Base-by-base conservation (phyloP, 495 filamentous ascomycete genomes). In the Penicillium samsonianum region DNA sequence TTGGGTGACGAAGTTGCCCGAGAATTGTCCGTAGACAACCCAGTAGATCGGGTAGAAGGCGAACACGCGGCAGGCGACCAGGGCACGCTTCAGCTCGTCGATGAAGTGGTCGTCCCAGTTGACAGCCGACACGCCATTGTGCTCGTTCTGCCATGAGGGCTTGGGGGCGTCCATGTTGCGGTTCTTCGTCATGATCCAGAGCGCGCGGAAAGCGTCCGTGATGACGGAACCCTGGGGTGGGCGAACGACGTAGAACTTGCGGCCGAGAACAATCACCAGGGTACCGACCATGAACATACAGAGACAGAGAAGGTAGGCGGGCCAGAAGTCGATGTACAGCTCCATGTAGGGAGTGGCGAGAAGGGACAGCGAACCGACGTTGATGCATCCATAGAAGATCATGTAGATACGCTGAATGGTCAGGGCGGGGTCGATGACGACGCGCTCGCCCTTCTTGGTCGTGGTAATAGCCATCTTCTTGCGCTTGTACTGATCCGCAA, bases 371-470 rank as follows among this genome's bases (percentile, higher is more conserved):
- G 79, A 82, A 14, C 90, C 90, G 54, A 95, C 61, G 75, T 96
- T 92, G 78, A 92, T 89, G 61, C 86, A 85, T 43, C 82, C 71
- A 67, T 91, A 91, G 70, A 89, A 89, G 52, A 85, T 80, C 80
- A 87, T 85, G 77, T 87, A 87, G 54, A 93, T 86, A 43, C 85
- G 80, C 73, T 90, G 87, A 56, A 89, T 82, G 11, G 89, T 91
- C 45, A 89, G 80, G 43, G 83, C 76, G 1, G 90, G 89, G 64
- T 92, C 88, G 40, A 92, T 82, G 50, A 94, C 83, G 23, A 90
- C 86, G 31, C 83, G 80, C 73, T 91, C 87, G 51, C 90, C 90
- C 50, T 77, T 84, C 71, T 82, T 79, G 25, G 72, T 68, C 28
- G 72, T 74, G 35, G 64, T 62, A 43, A 84, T 65, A 12, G 71